A percentile compares a stretch with the other conserved stretches of the same genome.
phyloP scores from a whole-genome alignment of 1,284 basidiomycete species.

The Pisolithus thermaeus region DNA sequence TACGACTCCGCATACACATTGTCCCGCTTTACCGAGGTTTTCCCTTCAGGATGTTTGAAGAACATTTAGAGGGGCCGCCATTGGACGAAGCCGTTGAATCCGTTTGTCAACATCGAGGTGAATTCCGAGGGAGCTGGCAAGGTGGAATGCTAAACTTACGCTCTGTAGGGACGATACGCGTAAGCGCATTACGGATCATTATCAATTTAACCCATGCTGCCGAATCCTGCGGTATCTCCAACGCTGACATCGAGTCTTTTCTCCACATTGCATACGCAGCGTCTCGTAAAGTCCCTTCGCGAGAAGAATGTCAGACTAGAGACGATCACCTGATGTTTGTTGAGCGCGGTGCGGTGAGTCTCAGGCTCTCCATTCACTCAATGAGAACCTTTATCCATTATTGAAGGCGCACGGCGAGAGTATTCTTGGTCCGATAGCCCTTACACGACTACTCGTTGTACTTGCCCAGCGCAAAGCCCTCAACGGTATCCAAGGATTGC shows the following conservation, averaged over 20 bases:
- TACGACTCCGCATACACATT: background rate
- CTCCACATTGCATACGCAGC: conserved; percentile 20
- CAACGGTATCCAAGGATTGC: conserved; percentile 13
- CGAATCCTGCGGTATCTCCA: conserved; percentile 13
- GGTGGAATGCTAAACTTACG: background rate
- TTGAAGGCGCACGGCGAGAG: conserved; percentile 16
- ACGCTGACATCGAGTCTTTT: conserved; percentile 20
- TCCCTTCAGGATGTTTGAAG: background rate
- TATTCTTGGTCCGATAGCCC: conserved; percentile 19
- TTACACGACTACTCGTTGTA: conserved; percentile 19
- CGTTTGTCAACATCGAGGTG: conserved; percentile 21
- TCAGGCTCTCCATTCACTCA: conserved; percentile 16
- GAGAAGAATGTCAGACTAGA: background rate
- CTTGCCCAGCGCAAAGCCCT: conserved; percentile 19
- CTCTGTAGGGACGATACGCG: conserved; percentile 9
- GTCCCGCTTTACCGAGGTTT: background rate
- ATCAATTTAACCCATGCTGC: conserved; percentile 15
- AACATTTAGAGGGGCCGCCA: background rate
- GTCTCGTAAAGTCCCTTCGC: conserved; percentile 10
- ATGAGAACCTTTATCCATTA: conserved; percentile 11
- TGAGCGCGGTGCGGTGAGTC: conserved; percentile 15
- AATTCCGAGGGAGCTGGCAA: background rate
- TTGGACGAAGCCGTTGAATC: background rate
- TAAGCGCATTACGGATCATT: conserved; percentile 20
- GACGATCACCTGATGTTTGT: conserved; percentile 4